A percentile compares a stretch with the other conserved stretches of the same genome.
These are phyloP conservation scores for Raffaelea arxii DNA, from an alignment of 2,329 filamentous ascomycete species.

Conservation along the genomic window DNA sequence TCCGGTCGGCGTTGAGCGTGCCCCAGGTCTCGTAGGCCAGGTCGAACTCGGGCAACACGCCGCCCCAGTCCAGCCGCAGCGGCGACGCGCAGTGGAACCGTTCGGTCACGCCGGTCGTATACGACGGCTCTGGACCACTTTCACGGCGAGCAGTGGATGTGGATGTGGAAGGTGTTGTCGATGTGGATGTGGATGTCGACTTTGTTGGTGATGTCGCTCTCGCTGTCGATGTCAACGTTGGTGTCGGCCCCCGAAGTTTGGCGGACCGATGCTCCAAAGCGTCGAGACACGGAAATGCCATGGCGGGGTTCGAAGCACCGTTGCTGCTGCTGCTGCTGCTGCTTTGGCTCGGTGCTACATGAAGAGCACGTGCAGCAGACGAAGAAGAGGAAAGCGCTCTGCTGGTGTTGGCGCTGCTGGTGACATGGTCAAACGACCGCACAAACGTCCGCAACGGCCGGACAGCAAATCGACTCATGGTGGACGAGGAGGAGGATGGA, in stretches of 20 bases:
- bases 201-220: not conserved
- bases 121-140: constrained; percentile 83
- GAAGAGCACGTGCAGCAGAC: not conserved
- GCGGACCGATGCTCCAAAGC: constrained; percentile 71
- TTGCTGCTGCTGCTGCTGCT: constrained; percentile 18
- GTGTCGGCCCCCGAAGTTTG: constrained; percentile 36
- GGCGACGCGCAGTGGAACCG: constrained; percentile 65
- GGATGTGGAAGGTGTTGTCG: not conserved
- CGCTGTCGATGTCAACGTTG: constrained; percentile 1
- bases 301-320: constrained; percentile 66
- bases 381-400: no score
- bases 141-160: no score
- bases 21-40: constrained; percentile 95
- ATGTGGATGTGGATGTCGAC: constrained; percentile 31
- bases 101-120: constrained; percentile 80
- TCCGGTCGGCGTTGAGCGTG: constrained; percentile 63
- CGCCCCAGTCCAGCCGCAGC: constrained; percentile 87
- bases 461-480: no score
- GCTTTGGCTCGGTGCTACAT: not conserved
- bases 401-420: not conserved
- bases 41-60: constrained; percentile 77
- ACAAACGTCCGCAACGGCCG: no score
- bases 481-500: no score
- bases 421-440: no score
- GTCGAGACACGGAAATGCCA: constrained; percentile 85